Evolutionary conservation across 1,139 yeast species (phyloP), one percentile per base, ranked within the genome.

Genomic region (Protomyces inundatus): DNA sequence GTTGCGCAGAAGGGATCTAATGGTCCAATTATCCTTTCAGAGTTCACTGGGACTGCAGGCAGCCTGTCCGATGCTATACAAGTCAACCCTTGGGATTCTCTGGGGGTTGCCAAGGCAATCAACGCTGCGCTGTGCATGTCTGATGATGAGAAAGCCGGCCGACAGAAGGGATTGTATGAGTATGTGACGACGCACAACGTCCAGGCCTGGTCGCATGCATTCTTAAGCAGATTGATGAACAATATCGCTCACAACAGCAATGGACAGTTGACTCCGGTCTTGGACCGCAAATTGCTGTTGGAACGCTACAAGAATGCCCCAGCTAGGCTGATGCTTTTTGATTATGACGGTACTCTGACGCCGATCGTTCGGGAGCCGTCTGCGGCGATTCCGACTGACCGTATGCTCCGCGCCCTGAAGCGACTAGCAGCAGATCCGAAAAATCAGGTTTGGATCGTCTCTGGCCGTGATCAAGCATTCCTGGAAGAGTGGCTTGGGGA

Each of bases 41-140:
- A 93, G 76, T 93, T 93, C 72, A 88, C 96, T 54, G 99, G 98
- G 60, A 86, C 96, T 2, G 88, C 96, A 0, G 82, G 91, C 3
- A 86, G 88, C 1, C 77, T 93, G 65, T 81, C 81, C 57, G 95
- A 89, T 67, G 90, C 97, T 0, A 81, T 88, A 57, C 83, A 88
- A 69, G 95, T 93, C 46, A 95, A 93, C 71, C 99, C 99, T 12
- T 93, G 97, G 96, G 98, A 93, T 76, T 81, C 95, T 0, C 93
- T 89, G 36, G 96, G 96, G 3, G 93, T 91, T 46, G 95, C 98
- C 0, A 87, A 85, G 70, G 83, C 95, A 5, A 87, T 95, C 63
- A 80, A 90, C 73, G 84, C 82, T 65, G 83, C 91, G 60, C 79
- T 93, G 52, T 69, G 73, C 35, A 79, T 87, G 82, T 70, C 83